phyloP scores from a whole-genome alignment of 2,329 filamentous ascomycete genomes.

The Knoxdaviesia proteae region DNA sequence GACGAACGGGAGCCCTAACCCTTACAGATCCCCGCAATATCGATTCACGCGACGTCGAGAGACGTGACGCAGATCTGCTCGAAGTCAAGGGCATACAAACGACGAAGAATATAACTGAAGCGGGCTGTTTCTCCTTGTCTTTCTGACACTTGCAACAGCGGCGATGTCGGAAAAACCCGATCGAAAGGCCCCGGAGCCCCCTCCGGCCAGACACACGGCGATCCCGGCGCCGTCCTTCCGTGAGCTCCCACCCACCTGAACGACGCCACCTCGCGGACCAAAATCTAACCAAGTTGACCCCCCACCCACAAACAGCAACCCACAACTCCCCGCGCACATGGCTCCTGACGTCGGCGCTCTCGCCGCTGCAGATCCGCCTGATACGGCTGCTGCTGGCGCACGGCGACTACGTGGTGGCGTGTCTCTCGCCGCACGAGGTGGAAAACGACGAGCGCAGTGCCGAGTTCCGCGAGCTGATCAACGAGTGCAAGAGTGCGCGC shows the following conservation, averaged over 20 bases:
- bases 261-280: neutral
- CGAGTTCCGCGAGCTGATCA: slow-evolving; percentile 63
- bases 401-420: slow-evolving; percentile 77
- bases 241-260: neutral
- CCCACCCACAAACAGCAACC: slow-evolving; percentile 23
- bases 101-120: too few relatives aligned
- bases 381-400: slow-evolving; percentile 68
- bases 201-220: neutral
- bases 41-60: too few relatives aligned
- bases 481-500: slow-evolving; percentile 39
- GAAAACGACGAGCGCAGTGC: slow-evolving; percentile 55
- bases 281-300: neutral
- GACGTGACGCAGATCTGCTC: too few relatives aligned
- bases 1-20: too few relatives aligned
- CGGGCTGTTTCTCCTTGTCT: too few relatives aligned
- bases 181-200: slow-evolving; percentile 2
- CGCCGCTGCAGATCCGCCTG: slow-evolving; percentile 65
- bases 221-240: slow-evolving; percentile 2
- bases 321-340: slow-evolving; percentile 68
- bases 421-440: slow-evolving; percentile 58
- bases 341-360: slow-evolving; percentile 76
- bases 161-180: neutral
- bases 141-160: too few relatives aligned
- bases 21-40: too few relatives aligned
- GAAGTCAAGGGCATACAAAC: too few relatives aligned